A percentile compares a stretch with the other conserved stretches of the same genome.
phyloP scores from a whole-genome alignment of 805 yeast genomes.

The Saturnispora hagleri region DNA sequence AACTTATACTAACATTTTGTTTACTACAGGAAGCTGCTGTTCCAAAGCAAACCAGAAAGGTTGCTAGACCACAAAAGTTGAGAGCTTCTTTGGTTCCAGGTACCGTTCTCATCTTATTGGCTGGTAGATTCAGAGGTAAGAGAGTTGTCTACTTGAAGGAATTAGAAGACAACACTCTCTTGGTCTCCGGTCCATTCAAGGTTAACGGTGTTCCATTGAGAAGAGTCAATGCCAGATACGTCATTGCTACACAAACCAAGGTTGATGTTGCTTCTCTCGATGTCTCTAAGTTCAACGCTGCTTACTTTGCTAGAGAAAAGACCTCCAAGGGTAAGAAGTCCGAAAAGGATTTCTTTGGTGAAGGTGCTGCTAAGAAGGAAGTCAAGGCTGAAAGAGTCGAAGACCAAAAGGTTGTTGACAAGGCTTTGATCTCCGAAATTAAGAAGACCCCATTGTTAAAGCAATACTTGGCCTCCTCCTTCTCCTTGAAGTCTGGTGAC shows the following conservation, averaged over 20 bases:
- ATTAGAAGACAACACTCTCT: conserved; percentile 95
- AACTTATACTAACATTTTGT: conserved; percentile 6
- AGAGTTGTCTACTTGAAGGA: conserved; percentile 96
- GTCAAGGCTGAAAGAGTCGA: conserved; percentile 89
- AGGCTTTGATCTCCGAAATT: conserved; percentile 85
- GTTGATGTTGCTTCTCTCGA: conserved; percentile 73
- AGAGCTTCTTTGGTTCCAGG: conserved; percentile 97
- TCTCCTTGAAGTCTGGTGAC: conserved; percentile 97
- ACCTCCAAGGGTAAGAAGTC: conserved; percentile 71
- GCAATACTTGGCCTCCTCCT: conserved; percentile 91
- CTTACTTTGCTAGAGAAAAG: conserved; percentile 96
- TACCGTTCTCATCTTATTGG: conserved; percentile 91
- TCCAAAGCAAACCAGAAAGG: conserved; percentile 82
- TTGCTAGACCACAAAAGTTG: conserved; percentile 87
- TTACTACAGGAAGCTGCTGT: conserved; percentile 56
- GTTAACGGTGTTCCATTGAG: conserved; percentile 99
- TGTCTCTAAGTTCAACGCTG: conserved; percentile 84
- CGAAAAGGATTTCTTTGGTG: conserved; percentile 87
- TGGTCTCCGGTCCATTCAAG: conserved; percentile 98
- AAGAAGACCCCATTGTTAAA: conserved; percentile 95
- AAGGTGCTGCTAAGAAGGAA: conserved; percentile 69
- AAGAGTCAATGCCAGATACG: conserved; percentile 98
- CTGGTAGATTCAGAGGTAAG: conserved; percentile 99
- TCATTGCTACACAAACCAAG: conserved; percentile 95
- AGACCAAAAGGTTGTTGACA: conserved; percentile 94